These are phyloP conservation scores for Nothopassalora personata DNA, from an alignment of 2,329 filamentous ascomycete species.

Conservation along the genomic window DNA sequence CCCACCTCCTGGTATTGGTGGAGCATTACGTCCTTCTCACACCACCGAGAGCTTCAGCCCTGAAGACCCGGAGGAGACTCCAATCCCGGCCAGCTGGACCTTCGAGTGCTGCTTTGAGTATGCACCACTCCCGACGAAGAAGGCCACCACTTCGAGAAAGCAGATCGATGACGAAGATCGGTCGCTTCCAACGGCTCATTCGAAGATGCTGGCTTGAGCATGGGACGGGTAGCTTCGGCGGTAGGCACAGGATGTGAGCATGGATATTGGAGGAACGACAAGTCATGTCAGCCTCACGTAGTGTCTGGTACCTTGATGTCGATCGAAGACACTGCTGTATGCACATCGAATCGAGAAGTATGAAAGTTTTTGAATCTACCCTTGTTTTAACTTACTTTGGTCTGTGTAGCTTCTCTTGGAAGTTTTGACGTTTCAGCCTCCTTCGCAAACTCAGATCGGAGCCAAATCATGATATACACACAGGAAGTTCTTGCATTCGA, in stretches of 20 bases:
- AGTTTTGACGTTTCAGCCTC: too few relatives aligned
- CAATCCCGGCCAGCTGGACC: neutral
- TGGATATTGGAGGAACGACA: neutral
- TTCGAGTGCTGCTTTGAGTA: constrained; percentile 1
- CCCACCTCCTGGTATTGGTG: neutral
- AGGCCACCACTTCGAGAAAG: neutral
- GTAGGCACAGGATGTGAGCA: neutral
- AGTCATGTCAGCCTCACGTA: neutral
- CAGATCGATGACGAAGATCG: neutral
- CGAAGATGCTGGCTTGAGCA: neutral
- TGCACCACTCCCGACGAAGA: neutral
- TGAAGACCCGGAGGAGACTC: neutral
- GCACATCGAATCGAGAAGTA: too few relatives aligned
- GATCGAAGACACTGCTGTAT: too few relatives aligned
- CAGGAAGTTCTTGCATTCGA: neutral
- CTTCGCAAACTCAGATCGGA: neutral
- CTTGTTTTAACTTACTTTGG: too few relatives aligned
- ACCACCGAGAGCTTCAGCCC: neutral
- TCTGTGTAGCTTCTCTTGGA: too few relatives aligned
- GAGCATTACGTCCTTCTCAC: neutral
- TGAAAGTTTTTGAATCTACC: too few relatives aligned
- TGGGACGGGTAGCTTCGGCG: neutral
- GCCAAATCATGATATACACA: neutral
- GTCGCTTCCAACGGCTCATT: neutral
- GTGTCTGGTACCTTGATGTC: too few relatives aligned